A percentile compares a stretch with the other conserved stretches of the same genome.
These are phyloP conservation scores for Cordyceps tenuipes DNA, from an alignment of 2,329 filamentous ascomycete species.

Conservation along the genomic window DNA sequence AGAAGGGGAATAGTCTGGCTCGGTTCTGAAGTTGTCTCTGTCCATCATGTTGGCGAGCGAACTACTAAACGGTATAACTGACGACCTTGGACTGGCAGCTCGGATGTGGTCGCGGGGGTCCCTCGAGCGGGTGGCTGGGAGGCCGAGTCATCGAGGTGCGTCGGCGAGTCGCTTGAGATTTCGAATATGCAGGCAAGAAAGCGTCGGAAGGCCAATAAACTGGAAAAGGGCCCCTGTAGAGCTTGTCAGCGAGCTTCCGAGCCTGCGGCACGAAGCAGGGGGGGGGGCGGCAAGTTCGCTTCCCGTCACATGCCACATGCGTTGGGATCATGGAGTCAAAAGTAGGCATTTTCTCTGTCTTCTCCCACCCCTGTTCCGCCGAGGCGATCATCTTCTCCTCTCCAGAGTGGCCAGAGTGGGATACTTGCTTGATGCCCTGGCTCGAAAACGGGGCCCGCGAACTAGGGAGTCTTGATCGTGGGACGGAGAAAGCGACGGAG, in stretches of 20 bases:
- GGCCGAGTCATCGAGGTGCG: constrained; percentile 4
- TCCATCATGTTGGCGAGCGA: background rate
- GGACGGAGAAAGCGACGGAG: background rate
- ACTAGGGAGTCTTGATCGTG: background rate
- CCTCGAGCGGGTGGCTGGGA: background rate
- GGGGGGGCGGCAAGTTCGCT: background rate
- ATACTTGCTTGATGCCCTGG: background rate
- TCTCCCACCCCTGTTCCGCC: background rate
- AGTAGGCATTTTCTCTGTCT: background rate
- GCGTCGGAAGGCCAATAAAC: background rate
- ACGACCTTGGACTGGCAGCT: background rate
- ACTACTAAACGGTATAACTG: too few relatives aligned
- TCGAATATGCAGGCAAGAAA: background rate
- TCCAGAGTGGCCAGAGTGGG: background rate
- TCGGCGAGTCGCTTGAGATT: background rate
- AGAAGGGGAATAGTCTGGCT: background rate
- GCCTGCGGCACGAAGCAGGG: background rate
- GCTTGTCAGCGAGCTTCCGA: background rate
- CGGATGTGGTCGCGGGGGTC: background rate
- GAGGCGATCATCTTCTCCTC: background rate
- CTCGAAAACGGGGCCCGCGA: background rate
- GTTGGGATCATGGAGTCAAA: background rate
- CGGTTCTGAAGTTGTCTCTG: background rate
- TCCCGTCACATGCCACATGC: background rate
- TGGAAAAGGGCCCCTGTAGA: background rate